A percentile compares a stretch with the other conserved stretches of the same genome.
Conservation (phyloP, 257 asterid genomes). For the Eustoma russellianum region DNA sequence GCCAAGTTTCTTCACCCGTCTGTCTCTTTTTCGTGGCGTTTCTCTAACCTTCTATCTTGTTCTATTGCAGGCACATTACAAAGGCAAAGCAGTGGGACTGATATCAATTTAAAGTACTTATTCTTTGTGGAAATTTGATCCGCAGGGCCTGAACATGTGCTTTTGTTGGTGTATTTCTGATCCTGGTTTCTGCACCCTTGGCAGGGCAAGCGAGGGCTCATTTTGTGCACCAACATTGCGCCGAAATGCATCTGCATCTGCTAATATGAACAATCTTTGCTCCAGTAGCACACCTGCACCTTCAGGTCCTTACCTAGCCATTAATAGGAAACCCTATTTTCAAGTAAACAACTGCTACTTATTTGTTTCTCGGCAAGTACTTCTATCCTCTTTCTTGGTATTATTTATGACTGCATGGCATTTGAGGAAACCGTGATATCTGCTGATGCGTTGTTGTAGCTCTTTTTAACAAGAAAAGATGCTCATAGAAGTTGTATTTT, state of each 20-base stretch:
- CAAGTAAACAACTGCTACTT: no score
- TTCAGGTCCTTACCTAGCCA: slow-evolving; percentile 56
- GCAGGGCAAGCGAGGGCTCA: slow-evolving; percentile 50
- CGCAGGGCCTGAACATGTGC: slow-evolving; percentile 1
- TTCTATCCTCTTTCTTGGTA: no score
- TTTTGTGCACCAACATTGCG: slow-evolving; percentile 43
- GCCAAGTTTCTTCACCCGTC: no score
- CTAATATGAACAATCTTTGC: slow-evolving; percentile 42
- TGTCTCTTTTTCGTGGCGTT: no score
- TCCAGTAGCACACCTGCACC: slow-evolving; percentile 32
- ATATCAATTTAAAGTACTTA: slow-evolving; percentile 48
- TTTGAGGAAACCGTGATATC: no score
- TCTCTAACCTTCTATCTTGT: not conserved
- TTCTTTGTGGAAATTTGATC: not conserved
- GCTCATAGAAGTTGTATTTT: no score
- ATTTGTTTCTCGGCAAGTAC: no score
- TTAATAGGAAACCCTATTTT: no score
- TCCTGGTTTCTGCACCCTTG: slow-evolving; percentile 18
- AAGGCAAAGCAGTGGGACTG: slow-evolving; percentile 69
- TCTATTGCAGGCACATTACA: slow-evolving; percentile 49
- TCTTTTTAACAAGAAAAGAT: no score
- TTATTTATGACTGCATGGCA: no score
- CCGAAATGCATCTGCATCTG: slow-evolving; percentile 69
- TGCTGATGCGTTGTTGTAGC: no score
- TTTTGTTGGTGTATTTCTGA: slow-evolving; percentile 5